Conservation (phyloP, 1,284 basidiomycete genomes). For the Trichosporon coremiiforme region DNA sequence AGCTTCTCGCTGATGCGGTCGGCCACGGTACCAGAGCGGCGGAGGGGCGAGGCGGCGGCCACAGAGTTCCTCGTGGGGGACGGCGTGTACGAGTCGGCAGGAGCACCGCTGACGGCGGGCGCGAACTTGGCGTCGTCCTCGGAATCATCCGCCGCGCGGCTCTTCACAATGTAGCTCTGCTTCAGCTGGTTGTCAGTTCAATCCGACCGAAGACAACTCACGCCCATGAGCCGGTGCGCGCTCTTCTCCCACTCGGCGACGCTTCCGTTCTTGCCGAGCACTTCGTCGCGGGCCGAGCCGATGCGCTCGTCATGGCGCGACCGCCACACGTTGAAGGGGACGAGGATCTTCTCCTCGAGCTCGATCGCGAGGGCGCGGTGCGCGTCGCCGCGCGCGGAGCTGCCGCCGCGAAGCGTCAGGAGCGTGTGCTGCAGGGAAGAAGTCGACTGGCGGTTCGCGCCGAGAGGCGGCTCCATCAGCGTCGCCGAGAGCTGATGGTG, state of each 20-base stretch:
- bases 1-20: constrained; percentile 56
- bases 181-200: constrained; percentile 58
- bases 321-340: constrained; percentile 50
- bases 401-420: constrained; percentile 42
- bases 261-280: constrained; percentile 61
- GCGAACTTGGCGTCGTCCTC: constrained; percentile 89
- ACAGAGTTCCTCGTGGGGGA: constrained; percentile 64
- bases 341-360: constrained; percentile 46
- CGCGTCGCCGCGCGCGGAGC: constrained; percentile 46
- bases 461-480: constrained; percentile 38
- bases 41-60: constrained; percentile 28
- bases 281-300: constrained; percentile 45
- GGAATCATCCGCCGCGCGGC: constrained; percentile 77
- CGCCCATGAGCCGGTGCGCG: constrained; percentile 42
- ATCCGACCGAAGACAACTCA: constrained; percentile 43
- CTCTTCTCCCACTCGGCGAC: constrained; percentile 69
- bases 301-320: constrained; percentile 49
- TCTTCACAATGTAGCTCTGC: constrained; percentile 73
- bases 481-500: constrained; percentile 62
- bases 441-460: constrained; percentile 33
- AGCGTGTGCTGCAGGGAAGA: constrained; percentile 50
- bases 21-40: constrained; percentile 51
- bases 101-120: constrained; percentile 59
- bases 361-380: constrained; percentile 48
- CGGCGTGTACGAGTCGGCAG: constrained; percentile 68